Conservation (phyloP, 2,329 filamentous ascomycete species). For the Zymoseptoria pseudotritici region DNA sequence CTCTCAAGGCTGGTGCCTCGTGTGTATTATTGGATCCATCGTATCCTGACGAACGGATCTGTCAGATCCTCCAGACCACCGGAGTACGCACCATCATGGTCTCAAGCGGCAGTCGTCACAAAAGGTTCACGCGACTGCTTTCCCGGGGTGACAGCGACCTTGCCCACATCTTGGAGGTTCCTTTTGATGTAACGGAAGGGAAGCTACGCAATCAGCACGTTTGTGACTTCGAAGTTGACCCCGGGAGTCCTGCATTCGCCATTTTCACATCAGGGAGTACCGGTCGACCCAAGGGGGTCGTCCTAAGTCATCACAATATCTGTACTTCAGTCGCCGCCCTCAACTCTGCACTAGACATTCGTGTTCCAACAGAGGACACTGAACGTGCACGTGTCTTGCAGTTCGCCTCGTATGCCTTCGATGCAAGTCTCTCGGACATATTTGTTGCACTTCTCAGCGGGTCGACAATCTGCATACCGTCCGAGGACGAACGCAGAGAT, state of each 20-base stretch:
- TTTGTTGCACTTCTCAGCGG: neutral
- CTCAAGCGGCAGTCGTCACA: neutral
- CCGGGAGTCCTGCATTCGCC: constrained; percentile 3
- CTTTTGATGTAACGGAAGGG: neutral
- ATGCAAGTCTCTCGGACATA: neutral
- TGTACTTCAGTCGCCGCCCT: neutral
- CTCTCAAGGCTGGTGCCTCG: constrained; percentile 33
- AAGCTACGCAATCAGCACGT: neutral
- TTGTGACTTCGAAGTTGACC: neutral
- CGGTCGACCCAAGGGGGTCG: constrained; percentile 13
- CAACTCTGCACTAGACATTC: neutral
- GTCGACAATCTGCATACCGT: neutral
- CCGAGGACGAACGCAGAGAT: neutral
- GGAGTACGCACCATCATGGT: neutral
- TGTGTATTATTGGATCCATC: constrained; percentile 32
- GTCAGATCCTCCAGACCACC: neutral
- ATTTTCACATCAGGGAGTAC: constrained; percentile 21
- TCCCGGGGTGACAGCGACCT: neutral
- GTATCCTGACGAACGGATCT: neutral
- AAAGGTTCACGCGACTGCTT: neutral
- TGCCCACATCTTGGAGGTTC: neutral
- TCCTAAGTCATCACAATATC: neutral
- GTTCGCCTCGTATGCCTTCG: neutral
- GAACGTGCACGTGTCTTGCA: neutral
- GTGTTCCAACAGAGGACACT: neutral